Evolutionary conservation across 805 yeast species (phyloP), one percentile per base, ranked within the genome.

Genomic region (Sugiyamaella floridensis): DNA sequence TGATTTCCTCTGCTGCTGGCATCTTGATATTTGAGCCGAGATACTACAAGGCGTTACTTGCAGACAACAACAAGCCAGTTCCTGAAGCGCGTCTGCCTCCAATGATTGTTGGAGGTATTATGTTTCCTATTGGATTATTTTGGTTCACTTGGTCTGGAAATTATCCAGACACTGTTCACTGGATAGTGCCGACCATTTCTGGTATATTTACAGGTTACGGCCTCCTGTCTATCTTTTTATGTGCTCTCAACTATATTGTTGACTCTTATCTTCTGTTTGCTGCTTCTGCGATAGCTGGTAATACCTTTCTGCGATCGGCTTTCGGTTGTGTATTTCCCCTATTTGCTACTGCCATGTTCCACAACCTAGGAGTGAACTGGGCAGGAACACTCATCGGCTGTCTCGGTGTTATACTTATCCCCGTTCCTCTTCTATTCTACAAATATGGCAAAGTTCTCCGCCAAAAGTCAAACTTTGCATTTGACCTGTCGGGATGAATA

Each of bases 121-220:
- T 77, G 12, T 89, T 89, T 74, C 85, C 95, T 32, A 74, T 80
- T 50, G 97, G 96, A 50, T 72, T 89, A 58, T 76, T 89, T 64
- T 86, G 96, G 96, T 76, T 89, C 68, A 80, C 86, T 54, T 89
- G 97, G 97, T 74, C 89, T 14, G 96, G 96, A 65, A 78, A 81
- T 59, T 89, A 83, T 68, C 83, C 79, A 48, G 67, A 82, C 43
- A 69, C 68, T 45, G 80, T 87, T 44, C 96, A 85, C 65, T 89
- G 93, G 92, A 82, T 81, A 62, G 86, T 79, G 19, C 93, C 95
- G 41, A 78, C 86, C 4, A 69, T 81, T 26, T 81, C 86, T 34
- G 85, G 88, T 57, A 55, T 78, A 4, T 76, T 83, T 63, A 77
- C 80, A 41, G 90, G 90, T 14, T 80, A 76, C 57, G 95, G 93